Percentiles rank a stretch among this genome's conserved stretches.
Evolutionary conservation across 176 grass and related monocot genomes (phyloP).

Genomic region (Calamus simplicifolius): DNA sequence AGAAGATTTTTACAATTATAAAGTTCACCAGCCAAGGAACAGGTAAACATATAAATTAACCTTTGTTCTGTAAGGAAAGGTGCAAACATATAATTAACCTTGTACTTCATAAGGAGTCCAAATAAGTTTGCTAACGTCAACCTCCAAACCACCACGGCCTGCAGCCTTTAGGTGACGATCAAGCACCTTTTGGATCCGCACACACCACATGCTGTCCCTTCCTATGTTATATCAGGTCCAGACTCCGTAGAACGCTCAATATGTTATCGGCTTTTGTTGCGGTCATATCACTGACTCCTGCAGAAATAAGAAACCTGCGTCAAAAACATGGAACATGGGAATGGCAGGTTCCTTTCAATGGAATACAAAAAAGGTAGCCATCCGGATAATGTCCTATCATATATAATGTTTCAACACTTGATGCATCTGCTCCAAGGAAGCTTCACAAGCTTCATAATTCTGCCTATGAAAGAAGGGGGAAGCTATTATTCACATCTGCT

Average conservation of each 20-base stretch:
- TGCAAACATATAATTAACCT: slow-evolving; percentile 24
- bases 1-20: too few species aligned
- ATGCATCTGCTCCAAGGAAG: too few species aligned
- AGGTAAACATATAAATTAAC: too few species aligned
- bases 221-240: slow-evolving; percentile 83
- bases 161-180: slow-evolving; percentile 94
- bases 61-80: too few species aligned
- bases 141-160: slow-evolving; percentile 71
- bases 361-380: too few species aligned
- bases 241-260: slow-evolving; percentile 70
- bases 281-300: slow-evolving; percentile 98
- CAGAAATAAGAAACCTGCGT: not conserved
- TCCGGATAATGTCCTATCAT: too few species aligned
- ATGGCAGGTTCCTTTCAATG: too few species aligned
- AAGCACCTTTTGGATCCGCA: slow-evolving; percentile 85
- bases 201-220: slow-evolving; percentile 97
- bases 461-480: too few species aligned
- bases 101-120: slow-evolving; percentile 98
- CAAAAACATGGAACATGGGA: not conserved
- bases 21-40: too few species aligned
- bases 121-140: slow-evolving; percentile 92
- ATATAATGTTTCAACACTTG: too few species aligned
- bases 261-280: slow-evolving; percentile 90
- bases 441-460: too few species aligned
- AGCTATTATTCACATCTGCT: too few species aligned